These are phyloP conservation scores for Botrytis pseudocinerea DNA, from an alignment of 2,329 filamentous ascomycete genomes.

Conservation along the genomic window DNA sequence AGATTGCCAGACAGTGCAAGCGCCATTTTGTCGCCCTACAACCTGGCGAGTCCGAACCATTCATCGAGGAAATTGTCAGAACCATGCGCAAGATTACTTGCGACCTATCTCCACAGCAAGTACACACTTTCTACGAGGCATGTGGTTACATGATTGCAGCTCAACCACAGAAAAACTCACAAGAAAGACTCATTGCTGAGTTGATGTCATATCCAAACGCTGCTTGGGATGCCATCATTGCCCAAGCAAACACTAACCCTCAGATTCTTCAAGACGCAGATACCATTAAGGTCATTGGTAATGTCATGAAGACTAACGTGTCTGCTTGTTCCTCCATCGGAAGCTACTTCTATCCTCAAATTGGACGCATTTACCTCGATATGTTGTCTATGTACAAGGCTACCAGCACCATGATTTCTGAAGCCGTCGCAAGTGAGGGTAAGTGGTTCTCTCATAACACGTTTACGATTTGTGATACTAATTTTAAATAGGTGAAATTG, in stretches of 20 bases:
- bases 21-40: constrained; percentile 96
- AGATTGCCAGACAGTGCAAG: constrained; percentile 97
- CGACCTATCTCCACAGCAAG: constrained; percentile 92
- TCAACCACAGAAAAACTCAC: constrained; percentile 90
- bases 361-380: constrained; percentile 94
- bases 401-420: constrained; percentile 93
- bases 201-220: constrained; percentile 91
- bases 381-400: constrained; percentile 99
- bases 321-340: constrained; percentile 97
- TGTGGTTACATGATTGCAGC: constrained; percentile 99
- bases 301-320: constrained; percentile 99
- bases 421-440: constrained; percentile 85
- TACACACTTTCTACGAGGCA: constrained; percentile 98
- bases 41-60: constrained; percentile 89
- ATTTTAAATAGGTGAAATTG: constrained; percentile 69
- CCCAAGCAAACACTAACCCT: constrained; percentile 80
- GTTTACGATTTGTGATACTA: constrained; percentile 34
- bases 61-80: constrained; percentile 97
- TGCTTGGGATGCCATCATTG: constrained; percentile 95
- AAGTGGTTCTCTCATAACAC: constrained; percentile 36
- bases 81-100: constrained; percentile 95
- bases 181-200: constrained; percentile 87
- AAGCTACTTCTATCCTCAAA: constrained; percentile 96
- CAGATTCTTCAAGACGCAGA: constrained; percentile 86
- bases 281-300: constrained; percentile 97